Evolutionary conservation across 140 eudicot species (phyloP), one percentile per base, ranked within the genome.

Genomic region (Oenanthe javanica): DNA sequence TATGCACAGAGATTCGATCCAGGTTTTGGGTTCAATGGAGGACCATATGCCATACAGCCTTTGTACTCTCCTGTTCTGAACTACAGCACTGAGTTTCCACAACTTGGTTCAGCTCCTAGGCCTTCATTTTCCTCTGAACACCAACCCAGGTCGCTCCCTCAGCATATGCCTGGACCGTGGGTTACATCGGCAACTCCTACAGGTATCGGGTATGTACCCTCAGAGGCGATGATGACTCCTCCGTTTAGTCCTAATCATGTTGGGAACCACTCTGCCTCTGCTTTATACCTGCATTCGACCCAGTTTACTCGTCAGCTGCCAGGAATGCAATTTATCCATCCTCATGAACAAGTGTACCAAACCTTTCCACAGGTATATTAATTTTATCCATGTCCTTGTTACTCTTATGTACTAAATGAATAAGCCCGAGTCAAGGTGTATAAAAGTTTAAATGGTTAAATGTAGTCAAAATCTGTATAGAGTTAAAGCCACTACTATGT

Each of bases 1-100:
- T 96, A 93, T 82, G 86, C 92, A 57, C 99, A 96, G 82, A 91
- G 99, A 79, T 96, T 96, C 84, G 99, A 96, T 84, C 99, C 99
- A 49, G 99, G 99, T 36, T 96, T 96, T 85, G 99, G 99, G 70
- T 96, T 93, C 77, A 91, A 83, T 80, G 94, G 96, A 46, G 93
- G 96, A 38, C 83, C 91, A 9, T 96, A 93, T 70, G 82, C 93
- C 25, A 84, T 96, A 82, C 99, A 96, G 83, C 99, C 99, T 5
- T 81, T 96, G 90, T 96, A 96, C 82, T 78, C 99, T 61, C 98
- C 98, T 43, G 96, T 93, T 42, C n/a, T 96, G 78, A 96, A 93
- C 84, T 96, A 96, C 85, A 96, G 93, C 72, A 91, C 99, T 21
- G 99, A 96, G 80, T 96, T 96, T 72, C 99, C 99, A 36, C 99